Percentiles rank a stretch among this genome's conserved stretches.
These are phyloP conservation scores for Chaetomiaceae sp. DNA, from an alignment of 2,329 filamentous ascomycete species.

Conservation along the genomic window DNA sequence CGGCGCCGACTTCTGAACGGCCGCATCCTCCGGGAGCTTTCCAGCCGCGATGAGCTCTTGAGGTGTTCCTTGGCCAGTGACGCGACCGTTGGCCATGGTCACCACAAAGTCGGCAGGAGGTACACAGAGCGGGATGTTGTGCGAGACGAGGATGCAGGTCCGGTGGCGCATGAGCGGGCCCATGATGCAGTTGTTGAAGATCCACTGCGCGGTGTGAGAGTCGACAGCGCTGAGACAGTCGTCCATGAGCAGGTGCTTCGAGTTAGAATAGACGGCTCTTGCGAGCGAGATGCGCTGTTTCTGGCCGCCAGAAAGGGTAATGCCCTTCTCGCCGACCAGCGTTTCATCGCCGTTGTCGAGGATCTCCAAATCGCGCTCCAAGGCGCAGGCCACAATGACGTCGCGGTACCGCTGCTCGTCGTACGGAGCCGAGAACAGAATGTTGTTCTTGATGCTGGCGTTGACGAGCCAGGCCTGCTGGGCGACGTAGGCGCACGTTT, in stretches of 20 bases:
- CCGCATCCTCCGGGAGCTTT: constrained; percentile 77
- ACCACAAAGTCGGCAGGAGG: constrained; percentile 78
- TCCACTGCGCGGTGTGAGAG: constrained; percentile 96
- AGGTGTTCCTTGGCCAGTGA: constrained; percentile 71
- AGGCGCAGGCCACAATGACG: constrained; percentile 84
- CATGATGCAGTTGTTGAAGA: constrained; percentile 87
- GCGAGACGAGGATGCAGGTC: constrained; percentile 92
- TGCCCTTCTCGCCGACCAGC: constrained; percentile 93
- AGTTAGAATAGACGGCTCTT: constrained; percentile 95
- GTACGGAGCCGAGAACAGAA: constrained; percentile 77
- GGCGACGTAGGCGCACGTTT: constrained; percentile 93
- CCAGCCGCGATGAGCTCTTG: constrained; percentile 80
- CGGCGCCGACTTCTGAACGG: constrained; percentile 59
- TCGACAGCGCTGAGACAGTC: constrained; percentile 96
- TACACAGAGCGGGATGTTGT: constrained; percentile 86
- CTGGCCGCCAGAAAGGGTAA: constrained; percentile 92
- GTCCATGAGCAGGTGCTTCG: constrained; percentile 83
- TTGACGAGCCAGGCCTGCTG: constrained; percentile 98
- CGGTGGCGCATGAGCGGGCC: constrained; percentile 83
- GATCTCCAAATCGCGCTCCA: constrained; percentile 88
- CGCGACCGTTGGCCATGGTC: constrained; percentile 79
- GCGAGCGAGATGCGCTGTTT: constrained; percentile 96
- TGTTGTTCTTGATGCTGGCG: constrained; percentile 92
- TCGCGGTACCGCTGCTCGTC: constrained; percentile 80
- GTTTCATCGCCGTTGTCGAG: constrained; percentile 91